phyloP scores from a whole-genome alignment of 148 eudicot genomes.

The Pouteria glomerata region DNA sequence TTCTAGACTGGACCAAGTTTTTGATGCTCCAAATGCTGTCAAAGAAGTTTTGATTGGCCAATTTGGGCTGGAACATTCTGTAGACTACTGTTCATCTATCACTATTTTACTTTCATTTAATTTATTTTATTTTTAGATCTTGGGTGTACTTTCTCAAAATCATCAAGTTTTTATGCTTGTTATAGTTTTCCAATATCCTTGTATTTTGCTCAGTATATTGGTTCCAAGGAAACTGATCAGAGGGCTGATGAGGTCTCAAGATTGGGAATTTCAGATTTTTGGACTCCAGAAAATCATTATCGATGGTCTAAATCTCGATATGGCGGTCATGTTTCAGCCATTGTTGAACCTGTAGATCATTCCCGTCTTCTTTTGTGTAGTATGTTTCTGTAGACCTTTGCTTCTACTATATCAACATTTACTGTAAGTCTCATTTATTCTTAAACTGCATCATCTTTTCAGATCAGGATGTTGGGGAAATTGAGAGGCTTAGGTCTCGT shows the following conservation, averaged over 20 bases:
- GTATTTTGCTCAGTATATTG: constrained; percentile 56
- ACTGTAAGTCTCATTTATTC: background rate
- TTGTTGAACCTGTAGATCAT: constrained; percentile 52
- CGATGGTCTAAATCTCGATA: constrained; percentile 80
- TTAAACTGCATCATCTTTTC: constrained; percentile 15
- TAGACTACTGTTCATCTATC: constrained; percentile 24
- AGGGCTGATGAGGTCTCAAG: constrained; percentile 65
- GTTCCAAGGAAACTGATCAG: constrained; percentile 66
- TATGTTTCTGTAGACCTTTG: constrained; percentile 30
- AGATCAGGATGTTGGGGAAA: constrained; percentile 71
- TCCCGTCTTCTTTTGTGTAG: constrained; percentile 63
- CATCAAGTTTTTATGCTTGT: background rate
- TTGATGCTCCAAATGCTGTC: constrained; percentile 92
- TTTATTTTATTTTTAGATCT: background rate
- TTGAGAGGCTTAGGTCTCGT: constrained; percentile 44
- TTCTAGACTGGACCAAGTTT: constrained; percentile 87
- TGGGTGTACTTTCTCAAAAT: constrained; percentile 7
- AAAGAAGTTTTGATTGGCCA: constrained; percentile 73
- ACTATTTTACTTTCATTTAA: background rate
- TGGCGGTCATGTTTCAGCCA: constrained; percentile 77
- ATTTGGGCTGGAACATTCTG: constrained; percentile 63
- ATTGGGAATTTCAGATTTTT: constrained; percentile 63
- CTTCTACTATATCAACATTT: background rate
- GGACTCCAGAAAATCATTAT: constrained; percentile 96
- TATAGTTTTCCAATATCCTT: constrained; percentile 1